Base-by-base conservation (phyloP, 495 filamentous ascomycete genomes). In the Letharia columbiana region DNA sequence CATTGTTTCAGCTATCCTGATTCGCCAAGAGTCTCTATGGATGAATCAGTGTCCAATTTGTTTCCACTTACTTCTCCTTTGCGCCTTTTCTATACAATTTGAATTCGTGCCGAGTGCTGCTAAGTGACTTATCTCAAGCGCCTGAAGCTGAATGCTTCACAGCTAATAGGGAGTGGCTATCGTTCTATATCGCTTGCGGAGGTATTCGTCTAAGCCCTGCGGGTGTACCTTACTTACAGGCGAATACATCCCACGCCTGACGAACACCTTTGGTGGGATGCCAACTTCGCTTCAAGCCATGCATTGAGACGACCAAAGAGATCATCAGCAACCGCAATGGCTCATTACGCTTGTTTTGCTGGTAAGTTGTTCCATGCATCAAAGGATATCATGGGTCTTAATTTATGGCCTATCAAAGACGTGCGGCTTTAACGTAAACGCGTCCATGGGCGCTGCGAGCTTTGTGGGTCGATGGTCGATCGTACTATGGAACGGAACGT, bases 401-500 rank as follows among this genome's bases (percentile, higher is more conserved):
- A 17, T 1, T 49, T 20, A 20, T 31, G 23, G 15, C 31, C 13
- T 56, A 56, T 35, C 15, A 18, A 18, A 56, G 7, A 6, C 10
- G 28, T 33, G 52, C 52, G 31, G 11, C 52, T 33, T 56, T 31
- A 33, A 35, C 49, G 11, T 33, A 56, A 18, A 31, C 52, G 52
- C 13, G 15, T 56, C 52, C 52, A 35, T 31, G 31, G n/a, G 45
- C 5, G 49, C 11, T 6, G 23, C 50, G 28, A 8, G 11, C 18
- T 56, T 31, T 35, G 28, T 35, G 52, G 31, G 31, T 18, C 0
- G 15, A 37, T 20, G 15, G 54, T 35, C 17, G 33, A 57, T 37
- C 54, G 33, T 20, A 57, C 54, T 17, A 37, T 57, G 54, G 54
- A 37, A 57, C 54, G 54, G 54, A 57, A 57, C 54, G 54, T 20